Conservation (phyloP, 2,329 filamentous ascomycete genomes). For the Orbilia brochopaga region DNA sequence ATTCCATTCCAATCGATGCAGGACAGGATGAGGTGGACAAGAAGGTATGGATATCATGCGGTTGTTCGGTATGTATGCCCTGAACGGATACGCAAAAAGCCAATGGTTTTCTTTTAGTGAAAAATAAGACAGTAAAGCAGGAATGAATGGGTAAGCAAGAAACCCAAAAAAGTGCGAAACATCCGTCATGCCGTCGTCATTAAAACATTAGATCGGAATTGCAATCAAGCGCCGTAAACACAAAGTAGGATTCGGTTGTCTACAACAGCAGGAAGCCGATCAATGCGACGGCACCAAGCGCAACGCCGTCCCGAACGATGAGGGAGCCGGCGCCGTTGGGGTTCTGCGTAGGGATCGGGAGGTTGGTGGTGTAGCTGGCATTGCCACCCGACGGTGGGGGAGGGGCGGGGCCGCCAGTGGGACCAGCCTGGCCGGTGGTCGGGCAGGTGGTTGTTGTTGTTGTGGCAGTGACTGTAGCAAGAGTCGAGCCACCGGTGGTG, state of each 20-base stretch:
- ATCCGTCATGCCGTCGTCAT: slow-evolving; percentile 9
- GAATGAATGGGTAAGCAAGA: background rate
- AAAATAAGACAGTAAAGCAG: slow-evolving; percentile 1
- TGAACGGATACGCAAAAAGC: background rate
- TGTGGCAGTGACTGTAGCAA: slow-evolving; percentile 27
- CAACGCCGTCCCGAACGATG: slow-evolving; percentile 30
- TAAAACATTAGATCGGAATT: background rate
- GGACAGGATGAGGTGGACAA: background rate
- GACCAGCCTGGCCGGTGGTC: slow-evolving; percentile 52
- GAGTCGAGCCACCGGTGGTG: slow-evolving; percentile 9
- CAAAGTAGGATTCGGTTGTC: background rate
- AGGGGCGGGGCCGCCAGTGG: slow-evolving; percentile 32
- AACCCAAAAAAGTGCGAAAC: background rate
- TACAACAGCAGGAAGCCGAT: slow-evolving; percentile 48
- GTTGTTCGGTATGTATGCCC: background rate
- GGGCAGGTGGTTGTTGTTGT: slow-evolving; percentile 33
- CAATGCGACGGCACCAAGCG: slow-evolving; percentile 36
- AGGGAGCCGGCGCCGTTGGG: slow-evolving; percentile 37
- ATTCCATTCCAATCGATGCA: too few species aligned
- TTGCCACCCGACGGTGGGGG: slow-evolving; percentile 12
- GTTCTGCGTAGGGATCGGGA: slow-evolving; percentile 39
- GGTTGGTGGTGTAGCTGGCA: slow-evolving; percentile 28
- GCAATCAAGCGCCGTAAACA: background rate
- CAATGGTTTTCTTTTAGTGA: too few species aligned
- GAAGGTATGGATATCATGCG: background rate